Evolutionary conservation across 441 rosid species (phyloP), one percentile per base, ranked within the genome.

Genomic region (Arabidopsis hybrid): DNA sequence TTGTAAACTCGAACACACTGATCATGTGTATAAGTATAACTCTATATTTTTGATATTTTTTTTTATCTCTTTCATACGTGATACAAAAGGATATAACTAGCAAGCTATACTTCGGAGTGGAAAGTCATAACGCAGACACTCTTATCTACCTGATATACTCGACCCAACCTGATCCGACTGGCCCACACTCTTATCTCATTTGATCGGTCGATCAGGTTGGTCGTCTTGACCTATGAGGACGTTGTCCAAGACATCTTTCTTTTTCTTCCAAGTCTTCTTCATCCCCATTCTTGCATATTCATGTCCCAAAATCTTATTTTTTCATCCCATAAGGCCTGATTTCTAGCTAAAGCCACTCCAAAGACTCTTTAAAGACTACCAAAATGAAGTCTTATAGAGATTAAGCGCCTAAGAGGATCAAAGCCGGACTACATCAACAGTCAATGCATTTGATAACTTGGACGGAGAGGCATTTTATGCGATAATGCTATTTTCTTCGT

Each of bases 401-500:
- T 45, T 5, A 8, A 58, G 14, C 40, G 29, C 26, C 62, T 14
- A 26, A 59, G 45, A 36, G 1, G 63, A 58, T 35, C 55, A 68
- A 56, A 57, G 43, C 55, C 12, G 4, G n/a, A 31, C 55, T 5
- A 34, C 35, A 58, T 13, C 11, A 40, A 59, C 29, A 8, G 16
- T 47, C 12, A 21, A 36, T 60, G 21, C 18, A 1, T 70, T 49
- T 59, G 65, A 46, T 57, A 58, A 59, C 11, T 18, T 42, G 52
- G 32, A 11, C 49, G 17, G 32, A 58, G 56, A 36, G 9, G 36
- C 21, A 50, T 49, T 4, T 14, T 35, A 58, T 10, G 8, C 6
- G n/a, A 45, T 11, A 43, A 29, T 70, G 67, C 72, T 70, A 76
- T 49, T 65, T 70, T 58, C 75, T 70, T 65, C 80, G 66, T 65